Evolutionary conservation across 805 yeast species (phyloP).

Genomic region (Clavispora santaluciae): DNA sequence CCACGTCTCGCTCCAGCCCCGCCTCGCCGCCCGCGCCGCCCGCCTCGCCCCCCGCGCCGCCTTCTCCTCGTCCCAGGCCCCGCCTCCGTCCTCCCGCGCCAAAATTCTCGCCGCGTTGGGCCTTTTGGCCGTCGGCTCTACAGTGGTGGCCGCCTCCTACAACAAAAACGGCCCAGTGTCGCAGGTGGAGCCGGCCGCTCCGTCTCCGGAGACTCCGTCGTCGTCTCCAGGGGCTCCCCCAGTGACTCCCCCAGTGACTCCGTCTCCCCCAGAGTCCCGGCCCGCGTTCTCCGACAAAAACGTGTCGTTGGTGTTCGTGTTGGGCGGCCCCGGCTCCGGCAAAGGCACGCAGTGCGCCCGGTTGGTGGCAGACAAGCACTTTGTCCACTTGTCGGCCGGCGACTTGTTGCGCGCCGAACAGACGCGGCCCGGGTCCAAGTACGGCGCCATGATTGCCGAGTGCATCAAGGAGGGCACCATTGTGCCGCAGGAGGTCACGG

Average conservation of each 20-base stretch:
- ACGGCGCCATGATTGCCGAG: slow-evolving; percentile 78
- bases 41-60: slow-evolving; percentile 4
- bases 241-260: too few relatives aligned
- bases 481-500: slow-evolving; percentile 91
- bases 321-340: slow-evolving; percentile 98
- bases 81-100: slow-evolving; percentile 17
- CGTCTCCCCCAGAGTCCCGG: not conserved
- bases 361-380: slow-evolving; percentile 73
- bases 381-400: slow-evolving; percentile 93
- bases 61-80: slow-evolving; percentile 9
- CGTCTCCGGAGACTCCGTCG: too few relatives aligned
- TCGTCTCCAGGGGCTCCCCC: too few relatives aligned
- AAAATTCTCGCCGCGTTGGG: slow-evolving; percentile 29
- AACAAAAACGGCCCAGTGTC: slow-evolving; percentile 41
- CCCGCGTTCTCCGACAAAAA: slow-evolving; percentile 58
- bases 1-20: not conserved
- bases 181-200: slow-evolving; percentile 36
- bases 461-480: slow-evolving; percentile 84
- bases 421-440: slow-evolving; percentile 70
- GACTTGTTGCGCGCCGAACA: slow-evolving; percentile 93
- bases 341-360: slow-evolving; percentile 95
- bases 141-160: slow-evolving; percentile 38
- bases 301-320: slow-evolving; percentile 78
- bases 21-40: slow-evolving; percentile 1
- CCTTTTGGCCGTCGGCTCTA: slow-evolving; percentile 48